phyloP scores from a whole-genome alignment of 164 flowering plant species.

The Tetracentron sinense region DNA sequence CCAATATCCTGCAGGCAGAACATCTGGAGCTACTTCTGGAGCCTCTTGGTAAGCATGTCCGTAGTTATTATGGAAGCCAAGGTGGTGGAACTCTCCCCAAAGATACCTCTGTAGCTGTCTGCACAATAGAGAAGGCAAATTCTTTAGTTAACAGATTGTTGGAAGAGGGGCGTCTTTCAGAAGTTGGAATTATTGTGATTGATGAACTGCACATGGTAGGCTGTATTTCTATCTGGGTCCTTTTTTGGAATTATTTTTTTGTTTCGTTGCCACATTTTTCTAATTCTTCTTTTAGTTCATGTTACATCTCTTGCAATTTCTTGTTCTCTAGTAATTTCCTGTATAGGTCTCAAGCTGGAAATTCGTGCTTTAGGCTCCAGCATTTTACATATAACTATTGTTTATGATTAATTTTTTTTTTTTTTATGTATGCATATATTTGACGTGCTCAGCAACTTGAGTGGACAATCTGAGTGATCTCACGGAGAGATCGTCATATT shows the following conservation, averaged over 20 bases:
- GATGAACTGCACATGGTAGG: conserved; percentile 97
- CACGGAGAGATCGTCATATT: not conserved
- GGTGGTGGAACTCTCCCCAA: conserved; percentile 94
- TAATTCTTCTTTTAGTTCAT: not conserved
- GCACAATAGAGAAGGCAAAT: conserved; percentile 98
- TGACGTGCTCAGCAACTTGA: not conserved
- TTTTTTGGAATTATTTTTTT: no score
- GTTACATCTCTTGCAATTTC: not conserved
- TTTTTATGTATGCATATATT: not conserved
- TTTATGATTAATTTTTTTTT: not conserved
- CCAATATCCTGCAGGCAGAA: conserved; percentile 58
- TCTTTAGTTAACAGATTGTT: conserved; percentile 77
- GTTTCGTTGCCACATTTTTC: not conserved
- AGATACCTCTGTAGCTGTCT: conserved; percentile 94
- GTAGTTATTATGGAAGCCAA: conserved; percentile 92
- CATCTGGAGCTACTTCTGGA: conserved; percentile 82
- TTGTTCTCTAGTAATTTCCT: no score
- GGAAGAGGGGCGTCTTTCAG: conserved; percentile 96
- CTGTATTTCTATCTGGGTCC: not conserved
- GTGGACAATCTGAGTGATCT: not conserved
- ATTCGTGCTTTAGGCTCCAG: no score
- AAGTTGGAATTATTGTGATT: conserved; percentile 91
- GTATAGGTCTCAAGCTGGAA: no score
- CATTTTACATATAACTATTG: not conserved
- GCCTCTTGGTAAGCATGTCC: conserved; percentile 87